Conservation (phyloP, 2,329 filamentous ascomycete genomes). For the Colletotrichum acutatum region DNA sequence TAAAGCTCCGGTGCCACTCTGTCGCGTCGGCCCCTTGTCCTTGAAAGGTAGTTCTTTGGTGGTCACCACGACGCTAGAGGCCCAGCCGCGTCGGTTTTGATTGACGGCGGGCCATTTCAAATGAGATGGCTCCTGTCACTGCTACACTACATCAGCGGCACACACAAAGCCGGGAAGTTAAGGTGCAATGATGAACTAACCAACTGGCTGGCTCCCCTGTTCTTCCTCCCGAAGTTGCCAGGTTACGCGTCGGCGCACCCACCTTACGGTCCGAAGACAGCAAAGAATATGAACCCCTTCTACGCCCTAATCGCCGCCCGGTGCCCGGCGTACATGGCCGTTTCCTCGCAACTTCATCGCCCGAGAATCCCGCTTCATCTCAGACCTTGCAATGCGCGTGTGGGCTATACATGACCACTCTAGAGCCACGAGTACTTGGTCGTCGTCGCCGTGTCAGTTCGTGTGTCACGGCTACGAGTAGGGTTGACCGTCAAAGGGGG, state of each 20-base stretch:
- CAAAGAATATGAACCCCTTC: conserved; percentile 17
- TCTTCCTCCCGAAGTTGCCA: neutral
- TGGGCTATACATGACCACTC: neutral
- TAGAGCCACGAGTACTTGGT: neutral
- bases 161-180: neutral
- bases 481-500: neutral
- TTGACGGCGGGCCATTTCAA: conserved; percentile 11
- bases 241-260: neutral
- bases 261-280: conserved; percentile 2
- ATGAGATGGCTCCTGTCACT: conserved; percentile 10
- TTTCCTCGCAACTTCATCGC: neutral
- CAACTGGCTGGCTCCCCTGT: neutral
- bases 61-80: conserved; percentile 9
- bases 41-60: conserved; percentile 9
- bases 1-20: neutral
- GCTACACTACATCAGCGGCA: conserved; percentile 10
- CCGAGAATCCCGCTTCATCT: neutral
- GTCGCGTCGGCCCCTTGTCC: conserved; percentile 13
- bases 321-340: neutral
- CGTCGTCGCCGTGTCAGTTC: neutral
- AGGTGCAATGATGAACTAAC: neutral
- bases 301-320: neutral
- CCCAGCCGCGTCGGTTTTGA: conserved; percentile 3
- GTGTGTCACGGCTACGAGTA: neutral
- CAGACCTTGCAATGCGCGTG: neutral